Percentiles rank a stretch among this genome's conserved stretches.
These are phyloP conservation scores for Trichomonas gallinae DNA, from an alignment of 208 protist species.

Conservation along the genomic window DNA sequence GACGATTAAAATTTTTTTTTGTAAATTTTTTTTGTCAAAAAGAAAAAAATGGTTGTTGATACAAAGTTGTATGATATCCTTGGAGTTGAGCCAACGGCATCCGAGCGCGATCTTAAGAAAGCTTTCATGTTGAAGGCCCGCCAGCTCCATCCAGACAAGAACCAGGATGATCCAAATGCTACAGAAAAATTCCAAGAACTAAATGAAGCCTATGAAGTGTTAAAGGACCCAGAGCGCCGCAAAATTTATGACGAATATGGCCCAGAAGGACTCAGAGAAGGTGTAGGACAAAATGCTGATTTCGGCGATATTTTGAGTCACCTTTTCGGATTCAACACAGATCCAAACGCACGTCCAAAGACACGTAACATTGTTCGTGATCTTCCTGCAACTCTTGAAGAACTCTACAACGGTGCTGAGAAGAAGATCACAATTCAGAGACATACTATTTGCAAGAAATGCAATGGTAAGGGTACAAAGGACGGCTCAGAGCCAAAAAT, in stretches of 20 bases:
- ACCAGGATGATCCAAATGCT: not conserved
- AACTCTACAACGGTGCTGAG: not conserved
- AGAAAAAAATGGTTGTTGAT: constrained; percentile 19
- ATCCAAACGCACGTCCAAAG: not conserved
- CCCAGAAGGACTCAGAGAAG: not conserved
- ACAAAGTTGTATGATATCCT: constrained; percentile 5
- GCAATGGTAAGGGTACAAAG: not conserved
- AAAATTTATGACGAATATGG: constrained; percentile 18
- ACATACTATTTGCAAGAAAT: not conserved
- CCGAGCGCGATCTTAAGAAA: not conserved
- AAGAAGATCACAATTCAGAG: not conserved
- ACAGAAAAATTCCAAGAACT: constrained; percentile 3
- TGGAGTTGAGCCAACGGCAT: not conserved
- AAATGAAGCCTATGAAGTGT: constrained; percentile 10
- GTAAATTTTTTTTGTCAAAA: not conserved
- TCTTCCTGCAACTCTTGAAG: not conserved
- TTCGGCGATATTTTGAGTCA: not conserved
- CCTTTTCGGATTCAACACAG: not conserved
- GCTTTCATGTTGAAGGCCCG: not conserved
- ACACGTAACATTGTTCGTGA: not conserved
- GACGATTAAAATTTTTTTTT: no score
- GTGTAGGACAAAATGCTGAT: not conserved
- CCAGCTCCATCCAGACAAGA: not conserved
- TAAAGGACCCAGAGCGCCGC: not conserved
- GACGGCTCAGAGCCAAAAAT: not conserved